These are phyloP conservation scores for Trichoderma polysporum DNA, from an alignment of 2,329 filamentous ascomycete genomes.

Conservation along the genomic window DNA sequence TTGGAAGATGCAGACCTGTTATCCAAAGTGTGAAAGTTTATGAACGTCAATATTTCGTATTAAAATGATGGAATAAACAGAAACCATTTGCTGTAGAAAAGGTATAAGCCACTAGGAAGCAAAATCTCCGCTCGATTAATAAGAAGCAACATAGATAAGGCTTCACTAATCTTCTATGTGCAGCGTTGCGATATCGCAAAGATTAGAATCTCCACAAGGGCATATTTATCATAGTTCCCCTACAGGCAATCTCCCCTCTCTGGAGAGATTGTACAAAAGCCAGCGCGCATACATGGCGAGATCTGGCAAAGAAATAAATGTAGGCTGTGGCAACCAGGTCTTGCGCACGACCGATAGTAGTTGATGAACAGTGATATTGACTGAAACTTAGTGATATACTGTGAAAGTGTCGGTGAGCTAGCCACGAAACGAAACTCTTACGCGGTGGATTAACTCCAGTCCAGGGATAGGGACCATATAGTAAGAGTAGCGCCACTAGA, in stretches of 20 bases:
- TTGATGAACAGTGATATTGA: not conserved
- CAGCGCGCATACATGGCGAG: not conserved
- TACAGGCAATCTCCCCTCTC: too few relatives aligned
- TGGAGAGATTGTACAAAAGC: not conserved
- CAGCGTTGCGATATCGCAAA: not conserved
- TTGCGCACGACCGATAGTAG: not conserved
- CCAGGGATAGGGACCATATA: not conserved
- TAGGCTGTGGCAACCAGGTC: not conserved
- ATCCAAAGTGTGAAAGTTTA: too few relatives aligned
- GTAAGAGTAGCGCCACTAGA: not conserved
- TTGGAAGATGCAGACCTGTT: too few relatives aligned
- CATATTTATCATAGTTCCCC: too few relatives aligned
- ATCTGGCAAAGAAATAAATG: not conserved
- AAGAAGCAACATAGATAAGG: not conserved
- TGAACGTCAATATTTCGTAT: too few relatives aligned
- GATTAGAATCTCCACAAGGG: not conserved
- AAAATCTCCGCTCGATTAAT: too few relatives aligned
- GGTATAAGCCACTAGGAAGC: too few relatives aligned
- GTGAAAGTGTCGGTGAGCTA: constrained; percentile 5
- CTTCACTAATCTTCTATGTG: not conserved
- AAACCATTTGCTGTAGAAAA: too few relatives aligned
- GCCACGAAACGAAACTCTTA: not conserved
- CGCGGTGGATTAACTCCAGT: not conserved
- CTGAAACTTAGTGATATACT: not conserved
- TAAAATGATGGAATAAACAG: too few relatives aligned